Evolutionary conservation across 2,329 filamentous ascomycete species (phyloP).

Genomic region (Pseudogymnoascus sp.): DNA sequence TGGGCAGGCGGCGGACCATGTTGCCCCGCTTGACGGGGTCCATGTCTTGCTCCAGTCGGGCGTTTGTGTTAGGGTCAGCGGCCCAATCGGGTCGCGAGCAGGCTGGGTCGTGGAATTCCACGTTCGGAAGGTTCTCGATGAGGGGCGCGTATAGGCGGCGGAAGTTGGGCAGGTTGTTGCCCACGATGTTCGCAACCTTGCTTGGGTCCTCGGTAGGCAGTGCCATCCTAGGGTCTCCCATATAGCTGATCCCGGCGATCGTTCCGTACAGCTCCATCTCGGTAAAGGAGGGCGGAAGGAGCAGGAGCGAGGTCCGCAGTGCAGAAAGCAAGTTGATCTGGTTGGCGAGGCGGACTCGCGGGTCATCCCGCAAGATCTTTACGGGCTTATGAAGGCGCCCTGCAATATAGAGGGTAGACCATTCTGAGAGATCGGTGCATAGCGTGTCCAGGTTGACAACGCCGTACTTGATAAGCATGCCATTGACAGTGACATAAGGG

Average conservation of each 20-base stretch:
- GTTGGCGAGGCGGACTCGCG: slow-evolving; percentile 84
- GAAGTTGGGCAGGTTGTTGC: slow-evolving; percentile 85
- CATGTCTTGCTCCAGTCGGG: slow-evolving; percentile 80
- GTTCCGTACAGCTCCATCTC: slow-evolving; percentile 84
- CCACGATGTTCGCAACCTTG: slow-evolving; percentile 92
- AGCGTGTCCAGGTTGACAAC: slow-evolving; percentile 91
- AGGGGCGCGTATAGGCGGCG: slow-evolving; percentile 83
- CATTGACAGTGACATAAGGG: slow-evolving; percentile 88
- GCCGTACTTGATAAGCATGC: slow-evolving; percentile 94
- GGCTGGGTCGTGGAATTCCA: slow-evolving; percentile 63
- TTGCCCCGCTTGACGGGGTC: slow-evolving; percentile 83
- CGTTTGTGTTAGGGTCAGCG: slow-evolving; percentile 54
- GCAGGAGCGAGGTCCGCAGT: slow-evolving; percentile 77
- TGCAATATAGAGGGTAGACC: slow-evolving; percentile 94
- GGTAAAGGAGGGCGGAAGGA: slow-evolving; percentile 76
- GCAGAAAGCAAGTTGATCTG: slow-evolving; percentile 93
- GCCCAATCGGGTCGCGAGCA: slow-evolving; percentile 55
- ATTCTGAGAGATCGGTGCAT: slow-evolving; percentile 76
- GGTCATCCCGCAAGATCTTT: slow-evolving; percentile 93
- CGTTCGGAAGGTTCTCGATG: slow-evolving; percentile 82
- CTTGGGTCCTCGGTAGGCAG: slow-evolving; percentile 82
- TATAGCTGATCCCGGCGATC: slow-evolving; percentile 86
- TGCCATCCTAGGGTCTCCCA: slow-evolving; percentile 93
- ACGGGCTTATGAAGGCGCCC: slow-evolving; percentile 94
- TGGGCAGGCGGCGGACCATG: slow-evolving; percentile 88